Evolutionary conservation across 129 eudicot species (phyloP).

Genomic region (Gnaphalium uliginosum): DNA sequence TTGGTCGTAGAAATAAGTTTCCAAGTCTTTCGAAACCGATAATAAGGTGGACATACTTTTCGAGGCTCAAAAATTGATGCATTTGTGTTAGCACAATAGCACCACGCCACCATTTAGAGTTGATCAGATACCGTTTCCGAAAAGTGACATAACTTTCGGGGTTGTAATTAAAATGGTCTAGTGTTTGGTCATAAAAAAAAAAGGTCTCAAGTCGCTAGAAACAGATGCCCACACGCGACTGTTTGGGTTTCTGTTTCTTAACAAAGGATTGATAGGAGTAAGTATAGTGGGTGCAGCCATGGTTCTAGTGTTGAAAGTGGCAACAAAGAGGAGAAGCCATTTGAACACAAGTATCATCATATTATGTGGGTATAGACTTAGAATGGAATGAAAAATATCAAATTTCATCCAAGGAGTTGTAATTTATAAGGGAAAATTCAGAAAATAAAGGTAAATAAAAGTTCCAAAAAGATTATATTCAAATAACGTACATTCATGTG

Average conservation of each 20-base stretch:
- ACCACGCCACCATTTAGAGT: slow-evolving; percentile 68
- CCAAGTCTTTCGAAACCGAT: background rate
- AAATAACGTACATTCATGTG: no score
- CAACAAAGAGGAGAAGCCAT: slow-evolving; percentile 24
- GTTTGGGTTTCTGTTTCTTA: background rate
- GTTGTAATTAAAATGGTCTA: slow-evolving; percentile 68
- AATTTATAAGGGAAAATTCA: no score
- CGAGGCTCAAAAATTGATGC: slow-evolving; percentile 45
- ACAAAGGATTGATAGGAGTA: slow-evolving; percentile 18
- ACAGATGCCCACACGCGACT: background rate
- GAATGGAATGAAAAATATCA: no score
- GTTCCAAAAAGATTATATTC: no score
- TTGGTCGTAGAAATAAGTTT: slow-evolving; percentile 45
- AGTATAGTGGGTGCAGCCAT: slow-evolving; percentile 5
- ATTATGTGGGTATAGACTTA: no score
- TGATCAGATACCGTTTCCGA: slow-evolving; percentile 53
- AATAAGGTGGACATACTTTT: no score
- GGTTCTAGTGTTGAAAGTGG: slow-evolving; percentile 14
- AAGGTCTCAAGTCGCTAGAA: slow-evolving; percentile 18
- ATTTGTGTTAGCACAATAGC: slow-evolving; percentile 34
- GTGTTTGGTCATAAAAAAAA: slow-evolving; percentile 55
- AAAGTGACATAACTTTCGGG: slow-evolving; percentile 72
- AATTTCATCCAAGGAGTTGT: no score
- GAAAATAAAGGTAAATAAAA: no score
- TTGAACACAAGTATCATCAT: slow-evolving; percentile 10